Evolutionary conservation across 371 early-diverging fungal genomes (phyloP), one percentile per base, ranked within the genome.

Genomic region (Zopfochytrium polystomum): DNA sequence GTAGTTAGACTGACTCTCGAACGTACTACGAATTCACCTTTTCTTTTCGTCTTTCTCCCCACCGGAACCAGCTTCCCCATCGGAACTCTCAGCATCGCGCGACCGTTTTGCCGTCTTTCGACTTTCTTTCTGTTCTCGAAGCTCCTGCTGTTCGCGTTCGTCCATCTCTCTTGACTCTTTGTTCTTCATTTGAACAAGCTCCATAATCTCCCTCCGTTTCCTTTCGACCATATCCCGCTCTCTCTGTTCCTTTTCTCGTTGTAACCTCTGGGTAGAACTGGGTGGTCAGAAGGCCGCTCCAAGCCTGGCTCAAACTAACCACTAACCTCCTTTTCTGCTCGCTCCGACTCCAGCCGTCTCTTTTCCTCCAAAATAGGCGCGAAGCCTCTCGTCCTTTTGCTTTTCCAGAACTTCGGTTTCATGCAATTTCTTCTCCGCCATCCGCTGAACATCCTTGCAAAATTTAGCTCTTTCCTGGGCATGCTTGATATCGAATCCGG

Each of bases 241-340:
- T 55, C 55, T 20, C 26, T 44, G 26, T 13, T 30, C 9, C 34
- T 44, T n/a, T 26, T 9, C 20, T 25, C 9, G 34, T 22, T 15
- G 27, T 46, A 46, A 7, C 9, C 7, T 20, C 23, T 11, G 15
- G 30, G 48, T 15, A 7, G 48, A 25, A 25, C 9, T 11, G 42
- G 42, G 42, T 11, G 42, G 42, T 11, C 13, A n/a, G 11, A 42
- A 42, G 13, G 42, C 13, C 13, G 7, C 13, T 18, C 11, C 22
- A 77, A 0, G 87, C 78, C 48, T 89, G 81, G 47, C 79, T 81
- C 3, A 80, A 74, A n/a, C 38, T 87, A 87, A 62, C 83, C 85
- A 25, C 74, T 68, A 22, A 85, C 80, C 45, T 74, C 74, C 32
- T 84, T 78, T n/a, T 76, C 72, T 22, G 18, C 45, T 44, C 67